Percentiles rank a stretch among this genome's conserved stretches.
These are phyloP conservation scores for Akebia trifoliata DNA, from an alignment of 164 flowering plant species.

Conservation along the genomic window DNA sequence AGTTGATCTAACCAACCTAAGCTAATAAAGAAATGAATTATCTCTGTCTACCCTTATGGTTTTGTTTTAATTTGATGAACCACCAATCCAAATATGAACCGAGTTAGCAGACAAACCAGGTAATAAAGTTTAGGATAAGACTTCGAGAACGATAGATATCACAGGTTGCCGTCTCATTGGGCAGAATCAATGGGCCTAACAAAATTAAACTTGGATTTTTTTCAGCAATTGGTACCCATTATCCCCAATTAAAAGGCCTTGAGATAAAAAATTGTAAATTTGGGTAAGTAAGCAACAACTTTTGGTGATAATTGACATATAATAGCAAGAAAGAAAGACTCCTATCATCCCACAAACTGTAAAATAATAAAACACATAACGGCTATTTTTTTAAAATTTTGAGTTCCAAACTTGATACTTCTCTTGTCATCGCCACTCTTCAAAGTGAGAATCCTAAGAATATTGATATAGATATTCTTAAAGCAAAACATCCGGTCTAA, in stretches of 20 bases:
- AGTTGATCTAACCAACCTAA: too few species aligned
- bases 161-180: too few species aligned
- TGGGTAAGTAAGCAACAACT: background rate
- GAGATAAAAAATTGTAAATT: slow-evolving; percentile 1
- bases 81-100: too few species aligned
- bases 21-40: too few species aligned
- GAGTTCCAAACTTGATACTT: background rate
- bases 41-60: too few species aligned
- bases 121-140: too few species aligned
- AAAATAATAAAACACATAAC: background rate
- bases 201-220: slow-evolving; percentile 7
- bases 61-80: too few species aligned
- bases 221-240: slow-evolving; percentile 2
- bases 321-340: background rate
- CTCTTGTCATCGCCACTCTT: slow-evolving; percentile 7
- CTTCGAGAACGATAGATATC: too few species aligned
- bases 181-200: background rate
- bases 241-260: background rate
- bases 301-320: slow-evolving; percentile 14
- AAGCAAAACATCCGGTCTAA: too few species aligned
- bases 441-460: slow-evolving; percentile 31
- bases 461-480: too few species aligned
- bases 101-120: too few species aligned
- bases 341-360: background rate
- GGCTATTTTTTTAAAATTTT: slow-evolving; percentile 11